Percentiles rank a stretch among this genome's conserved stretches.
Conservation (phyloP, 2,329 filamentous ascomycete species). For the Xylaria hypoxylon region DNA sequence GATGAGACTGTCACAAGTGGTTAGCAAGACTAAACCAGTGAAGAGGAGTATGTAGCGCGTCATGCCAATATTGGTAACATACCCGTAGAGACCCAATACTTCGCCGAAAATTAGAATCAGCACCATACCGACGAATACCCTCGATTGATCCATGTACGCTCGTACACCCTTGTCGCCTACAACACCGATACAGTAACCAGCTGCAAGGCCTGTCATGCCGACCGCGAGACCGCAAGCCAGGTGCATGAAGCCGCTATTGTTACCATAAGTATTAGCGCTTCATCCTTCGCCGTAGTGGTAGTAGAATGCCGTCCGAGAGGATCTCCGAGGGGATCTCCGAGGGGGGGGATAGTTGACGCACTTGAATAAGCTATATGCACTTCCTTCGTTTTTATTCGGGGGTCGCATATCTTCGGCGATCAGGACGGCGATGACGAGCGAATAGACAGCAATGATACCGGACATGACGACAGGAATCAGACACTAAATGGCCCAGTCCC, state of each 20-base stretch:
- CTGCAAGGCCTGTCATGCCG: slow-evolving; percentile 90
- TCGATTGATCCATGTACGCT: slow-evolving; percentile 94
- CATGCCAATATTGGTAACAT: slow-evolving; percentile 51
- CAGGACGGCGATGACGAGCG: slow-evolving; percentile 94
- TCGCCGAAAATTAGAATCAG: slow-evolving; percentile 98
- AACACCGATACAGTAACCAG: slow-evolving; percentile 95
- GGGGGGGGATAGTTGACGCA: slow-evolving; percentile 56
- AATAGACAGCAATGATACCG: slow-evolving; percentile 98
- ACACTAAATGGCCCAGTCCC: slow-evolving; percentile 64
- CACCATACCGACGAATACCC: slow-evolving; percentile 98
- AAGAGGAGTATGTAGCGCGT: slow-evolving; percentile 25
- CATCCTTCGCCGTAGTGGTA: slow-evolving; percentile 33
- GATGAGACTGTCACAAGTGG: slow-evolving; percentile 74
- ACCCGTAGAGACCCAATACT: slow-evolving; percentile 97
- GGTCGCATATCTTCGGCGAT: slow-evolving; percentile 91
- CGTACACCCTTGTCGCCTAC: slow-evolving; percentile 95
- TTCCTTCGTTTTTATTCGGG: slow-evolving; percentile 64
- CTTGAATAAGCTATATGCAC: slow-evolving; percentile 84
- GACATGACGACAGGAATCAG: slow-evolving; percentile 96
- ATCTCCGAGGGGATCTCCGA: not conserved
- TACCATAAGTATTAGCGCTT: slow-evolving; percentile 20
- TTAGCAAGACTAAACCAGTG: slow-evolving; percentile 37
- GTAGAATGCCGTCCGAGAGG: not conserved
- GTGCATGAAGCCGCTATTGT: slow-evolving; percentile 88
- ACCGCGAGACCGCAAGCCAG: slow-evolving; percentile 91